A percentile compares a stretch with the other conserved stretches of the same genome.
phyloP scores from a whole-genome alignment of 441 rosid genomes.

The Melastoma candidum region DNA sequence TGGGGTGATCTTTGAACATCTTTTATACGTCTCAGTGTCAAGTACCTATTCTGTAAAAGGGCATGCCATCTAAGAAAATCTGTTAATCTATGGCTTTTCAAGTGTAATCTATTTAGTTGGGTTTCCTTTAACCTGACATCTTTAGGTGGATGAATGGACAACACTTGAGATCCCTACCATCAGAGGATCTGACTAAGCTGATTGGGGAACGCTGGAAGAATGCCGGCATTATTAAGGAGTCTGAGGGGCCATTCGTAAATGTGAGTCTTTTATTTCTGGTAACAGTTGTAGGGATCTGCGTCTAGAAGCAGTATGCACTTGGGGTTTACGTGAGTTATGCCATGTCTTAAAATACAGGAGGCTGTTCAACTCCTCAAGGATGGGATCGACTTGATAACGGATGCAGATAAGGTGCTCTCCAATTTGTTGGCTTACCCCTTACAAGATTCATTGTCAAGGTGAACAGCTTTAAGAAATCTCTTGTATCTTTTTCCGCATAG shows the following conservation, averaged over 20 bases:
- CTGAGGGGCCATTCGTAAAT: slow-evolving; percentile 61
- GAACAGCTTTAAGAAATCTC: slow-evolving; percentile 1
- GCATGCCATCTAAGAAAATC: slow-evolving; percentile 1
- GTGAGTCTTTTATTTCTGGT: slow-evolving; percentile 25
- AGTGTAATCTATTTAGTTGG: too few relatives aligned
- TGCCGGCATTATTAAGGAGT: slow-evolving; percentile 43
- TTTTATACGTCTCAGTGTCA: too few relatives aligned
- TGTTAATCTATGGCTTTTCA: not conserved
- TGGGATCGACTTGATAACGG: slow-evolving; percentile 89
- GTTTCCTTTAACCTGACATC: slow-evolving; percentile 9
- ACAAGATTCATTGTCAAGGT: slow-evolving; percentile 58
- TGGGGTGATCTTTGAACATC: too few relatives aligned
- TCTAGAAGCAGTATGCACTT: not conserved
- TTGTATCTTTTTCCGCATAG: not conserved
- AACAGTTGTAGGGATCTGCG: too few relatives aligned
- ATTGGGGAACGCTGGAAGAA: slow-evolving; percentile 83
- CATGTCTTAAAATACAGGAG: slow-evolving; percentile 41
- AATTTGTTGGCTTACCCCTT: slow-evolving; percentile 84
- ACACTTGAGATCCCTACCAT: slow-evolving; percentile 63
- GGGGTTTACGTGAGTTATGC: not conserved
- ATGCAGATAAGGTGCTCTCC: slow-evolving; percentile 64
- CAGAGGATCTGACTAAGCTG: slow-evolving; percentile 46
- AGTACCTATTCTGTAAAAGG: not conserved
- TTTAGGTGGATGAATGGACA: slow-evolving; percentile 98
- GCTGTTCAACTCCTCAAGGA: slow-evolving; percentile 82